These are phyloP conservation scores for Phytophthora ohioensis DNA, from an alignment of 352 stramenopile species.

Conservation along the genomic window DNA sequence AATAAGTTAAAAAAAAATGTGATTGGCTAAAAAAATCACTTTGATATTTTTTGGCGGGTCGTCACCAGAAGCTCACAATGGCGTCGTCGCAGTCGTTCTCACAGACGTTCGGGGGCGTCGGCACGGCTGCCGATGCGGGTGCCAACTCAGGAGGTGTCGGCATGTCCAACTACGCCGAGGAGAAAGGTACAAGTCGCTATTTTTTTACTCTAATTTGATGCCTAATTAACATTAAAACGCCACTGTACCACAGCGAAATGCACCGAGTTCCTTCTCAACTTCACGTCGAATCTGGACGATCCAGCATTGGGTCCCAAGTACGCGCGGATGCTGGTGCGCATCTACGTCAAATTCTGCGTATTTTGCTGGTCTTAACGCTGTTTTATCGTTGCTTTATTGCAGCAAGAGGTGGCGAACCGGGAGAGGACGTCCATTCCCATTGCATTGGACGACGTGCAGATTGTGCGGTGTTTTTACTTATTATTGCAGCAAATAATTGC, in stretches of 20 bases:
- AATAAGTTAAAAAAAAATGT: conserved; percentile 1
- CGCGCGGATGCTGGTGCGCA: conserved; percentile 75
- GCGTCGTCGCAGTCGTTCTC: conserved; percentile 32
- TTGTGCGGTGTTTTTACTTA: conserved; percentile 52
- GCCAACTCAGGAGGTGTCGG: conserved; percentile 32
- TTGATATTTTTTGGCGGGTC: conserved; percentile 6
- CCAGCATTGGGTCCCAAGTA: conserved; percentile 75
- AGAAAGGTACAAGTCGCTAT: conserved; percentile 31
- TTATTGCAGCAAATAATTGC: conserved; percentile 57
- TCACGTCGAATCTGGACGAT: conserved; percentile 81
- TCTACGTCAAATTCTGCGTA: not conserved
- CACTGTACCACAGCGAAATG: conserved; percentile 65
- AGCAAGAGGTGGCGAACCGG: conserved; percentile 92
- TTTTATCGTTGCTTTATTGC: conserved; percentile 11
- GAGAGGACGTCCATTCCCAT: conserved; percentile 83
- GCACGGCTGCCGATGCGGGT: conserved; percentile 13
- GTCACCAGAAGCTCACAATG: conserved; percentile 5
- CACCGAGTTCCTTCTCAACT: conserved; percentile 74
- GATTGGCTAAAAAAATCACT: conserved; percentile 8
- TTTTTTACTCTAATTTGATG: not conserved
- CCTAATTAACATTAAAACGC: conserved; percentile 1
- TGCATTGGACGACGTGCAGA: conserved; percentile 82
- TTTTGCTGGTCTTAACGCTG: conserved; percentile 5
- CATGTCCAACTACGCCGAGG: conserved; percentile 47
- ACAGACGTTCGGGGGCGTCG: conserved; percentile 28